Conservation (phyloP, 2,329 filamentous ascomycete species). For the Fusarium papillatum region DNA sequence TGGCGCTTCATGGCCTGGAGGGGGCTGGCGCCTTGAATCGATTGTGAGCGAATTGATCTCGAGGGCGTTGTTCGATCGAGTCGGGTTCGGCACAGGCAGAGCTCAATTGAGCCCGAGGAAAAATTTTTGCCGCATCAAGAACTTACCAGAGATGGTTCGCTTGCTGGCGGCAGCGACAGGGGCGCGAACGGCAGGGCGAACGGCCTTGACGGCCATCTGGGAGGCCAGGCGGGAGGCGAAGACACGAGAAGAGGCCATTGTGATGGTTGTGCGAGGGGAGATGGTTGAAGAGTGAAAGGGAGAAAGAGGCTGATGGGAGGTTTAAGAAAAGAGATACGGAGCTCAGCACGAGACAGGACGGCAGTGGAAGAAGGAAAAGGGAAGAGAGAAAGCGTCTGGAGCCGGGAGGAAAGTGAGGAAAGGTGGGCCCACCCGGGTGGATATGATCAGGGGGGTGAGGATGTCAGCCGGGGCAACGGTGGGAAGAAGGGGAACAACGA, state of each 20-base stretch:
- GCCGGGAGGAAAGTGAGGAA: conserved; percentile 52
- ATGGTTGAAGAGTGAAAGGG: conserved; percentile 46
- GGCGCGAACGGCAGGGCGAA: conserved; percentile 80
- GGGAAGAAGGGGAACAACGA: conserved; percentile 43
- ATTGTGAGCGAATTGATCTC: conserved; percentile 49
- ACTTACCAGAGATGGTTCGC: conserved; percentile 83
- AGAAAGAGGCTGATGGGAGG: conserved; percentile 48
- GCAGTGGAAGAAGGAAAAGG: conserved; percentile 56
- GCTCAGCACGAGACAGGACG: conserved; percentile 50
- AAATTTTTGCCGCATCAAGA: conserved; percentile 47
- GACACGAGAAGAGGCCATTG: conserved; percentile 86
- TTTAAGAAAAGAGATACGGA: conserved; percentile 52
- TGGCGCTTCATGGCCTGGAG: conserved; percentile 84
- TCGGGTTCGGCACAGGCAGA: conserved; percentile 33
- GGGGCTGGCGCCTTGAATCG: conserved; percentile 66
- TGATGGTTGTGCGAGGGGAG: conserved; percentile 65
- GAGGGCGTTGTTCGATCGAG: conserved; percentile 48
- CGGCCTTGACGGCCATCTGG: conserved; percentile 83
- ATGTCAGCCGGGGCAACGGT: conserved; percentile 53
- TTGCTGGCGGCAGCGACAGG: conserved; percentile 76
- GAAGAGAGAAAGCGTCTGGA: conserved; percentile 55
- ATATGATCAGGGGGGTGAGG: conserved; percentile 48
- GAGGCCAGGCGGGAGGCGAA: conserved; percentile 83
- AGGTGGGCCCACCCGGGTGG: conserved; percentile 52
- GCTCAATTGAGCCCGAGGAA: conserved; percentile 48